Conservation (phyloP, 805 yeast genomes). For the Yarrowia keelungensis region DNA sequence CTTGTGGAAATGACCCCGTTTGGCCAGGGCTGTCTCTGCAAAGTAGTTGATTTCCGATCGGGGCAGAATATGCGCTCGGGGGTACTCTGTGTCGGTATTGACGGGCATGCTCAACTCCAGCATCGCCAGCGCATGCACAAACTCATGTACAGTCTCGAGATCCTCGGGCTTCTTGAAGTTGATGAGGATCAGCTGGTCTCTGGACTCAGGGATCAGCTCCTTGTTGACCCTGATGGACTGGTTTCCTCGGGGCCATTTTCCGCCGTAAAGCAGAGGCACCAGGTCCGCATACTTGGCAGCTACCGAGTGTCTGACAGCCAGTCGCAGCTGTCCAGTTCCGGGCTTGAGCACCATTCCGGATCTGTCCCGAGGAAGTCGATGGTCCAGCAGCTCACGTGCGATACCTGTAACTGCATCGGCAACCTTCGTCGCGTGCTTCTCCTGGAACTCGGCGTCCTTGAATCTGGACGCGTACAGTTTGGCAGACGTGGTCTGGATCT, state of each 20-base stretch:
- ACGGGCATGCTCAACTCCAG: background rate
- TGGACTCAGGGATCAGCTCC: background rate
- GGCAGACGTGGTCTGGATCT: too few relatives aligned
- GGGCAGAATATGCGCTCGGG: slow-evolving; percentile 18
- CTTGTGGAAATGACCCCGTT: background rate
- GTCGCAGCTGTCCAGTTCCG: background rate
- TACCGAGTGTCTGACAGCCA: background rate
- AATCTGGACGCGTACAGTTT: too few relatives aligned
- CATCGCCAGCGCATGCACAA: background rate
- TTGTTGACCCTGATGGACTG: background rate
- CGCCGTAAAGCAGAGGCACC: background rate
- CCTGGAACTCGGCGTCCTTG: too few relatives aligned
- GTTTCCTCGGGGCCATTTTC: too few relatives aligned
- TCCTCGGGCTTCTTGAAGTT: background rate
- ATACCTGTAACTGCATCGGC: background rate
- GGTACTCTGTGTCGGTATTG: background rate
- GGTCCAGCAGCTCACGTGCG: background rate
- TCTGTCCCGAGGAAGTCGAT: background rate
- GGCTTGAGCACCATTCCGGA: background rate
- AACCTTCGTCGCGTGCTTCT: background rate
- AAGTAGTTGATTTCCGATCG: slow-evolving; percentile 5
- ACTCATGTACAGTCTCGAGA: background rate
- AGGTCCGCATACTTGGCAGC: background rate
- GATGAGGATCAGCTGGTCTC: slow-evolving; percentile 17
- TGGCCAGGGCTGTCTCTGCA: background rate